Base-by-base conservation (phyloP, 2,329 filamentous ascomycete genomes). In the Trichoderma gracile region DNA sequence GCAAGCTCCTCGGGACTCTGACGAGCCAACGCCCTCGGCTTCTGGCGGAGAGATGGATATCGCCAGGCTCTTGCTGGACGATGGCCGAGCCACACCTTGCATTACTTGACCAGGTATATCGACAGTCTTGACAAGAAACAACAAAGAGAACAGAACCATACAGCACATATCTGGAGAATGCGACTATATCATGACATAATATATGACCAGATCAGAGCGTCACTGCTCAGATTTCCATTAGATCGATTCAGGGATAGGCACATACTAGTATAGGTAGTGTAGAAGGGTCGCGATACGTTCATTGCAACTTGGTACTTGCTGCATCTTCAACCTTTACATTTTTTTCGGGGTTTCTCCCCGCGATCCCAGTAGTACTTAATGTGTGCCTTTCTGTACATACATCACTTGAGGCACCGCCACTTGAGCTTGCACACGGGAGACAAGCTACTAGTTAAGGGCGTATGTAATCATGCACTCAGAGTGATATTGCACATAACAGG, bases 31-130 rank as follows among this genome's bases (percentile, higher is more conserved):
- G 4, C 71, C 77, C 3, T 77, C 80, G 3, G 76, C 80, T 61
- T 73, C 79, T 53, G 78, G 78, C 3, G 81, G 83, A 17, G 85
- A 87, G 71, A 88, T 88, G 85, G 85, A 86, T 58, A 86, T 88
- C 52, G 85, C 84, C 17, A 80, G 85, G 14, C 77, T 88, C 2
- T 73, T 88, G 2, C 77, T 87, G n/a, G 84, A 87, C 60, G 84
- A 86, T 67, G 74, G 76, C 4, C 77, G 77, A 64, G 63, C 73
- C 3, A 63, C 45, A 14, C 17, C 43, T 12, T 14, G 10, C 1
- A 6, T 46, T 8, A n/a, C 27, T 49, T 40, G 27, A 58, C 3
- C 27, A 30, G n/a, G n/a, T n/a, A n/a, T n/a, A n/a, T n/a, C n/a
- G n/a, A n/a, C n/a, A n/a, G n/a, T n/a, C n/a, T n/a, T n/a, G n/a